Percentiles rank a stretch among this genome's conserved stretches.
These are phyloP conservation scores for Schwanniomyces pseudopolymorphus DNA, from an alignment of 805 yeast genomes.

Conservation along the genomic window DNA sequence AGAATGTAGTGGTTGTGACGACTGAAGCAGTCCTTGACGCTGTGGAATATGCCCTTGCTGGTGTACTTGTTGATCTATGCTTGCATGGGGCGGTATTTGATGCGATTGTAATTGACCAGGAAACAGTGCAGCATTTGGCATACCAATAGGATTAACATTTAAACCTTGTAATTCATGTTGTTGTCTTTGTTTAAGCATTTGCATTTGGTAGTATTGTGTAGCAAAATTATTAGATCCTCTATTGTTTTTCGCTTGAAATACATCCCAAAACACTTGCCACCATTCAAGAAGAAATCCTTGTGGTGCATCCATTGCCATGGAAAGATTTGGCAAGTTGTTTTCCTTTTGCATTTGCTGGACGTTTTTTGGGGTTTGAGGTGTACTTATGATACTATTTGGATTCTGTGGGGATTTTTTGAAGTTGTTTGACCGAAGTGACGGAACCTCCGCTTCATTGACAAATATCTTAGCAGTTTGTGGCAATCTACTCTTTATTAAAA, in stretches of 20 bases:
- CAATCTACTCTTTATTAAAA: constrained; percentile 70
- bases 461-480: constrained; percentile 73
- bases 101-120: constrained; percentile 11
- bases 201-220: constrained; percentile 67
- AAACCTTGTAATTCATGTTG: constrained; percentile 50
- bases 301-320: constrained; percentile 73
- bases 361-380: constrained; percentile 5
- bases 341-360: constrained; percentile 31
- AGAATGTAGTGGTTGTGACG: constrained; percentile 3
- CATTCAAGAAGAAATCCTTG: constrained; percentile 87
- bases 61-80: constrained; percentile 21
- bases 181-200: constrained; percentile 58
- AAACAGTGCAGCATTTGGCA: constrained; percentile 15
- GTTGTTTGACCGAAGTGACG: constrained; percentile 20
- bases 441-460: constrained; percentile 73
- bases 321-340: constrained; percentile 47
- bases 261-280: constrained; percentile 98
- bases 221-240: constrained; percentile 62
- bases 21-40: constrained; percentile 9
- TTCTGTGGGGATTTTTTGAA: constrained; percentile 28
- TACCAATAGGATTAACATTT: constrained; percentile 22
- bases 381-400: constrained; percentile 5
- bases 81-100: constrained; percentile 28
- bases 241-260: constrained; percentile 76
- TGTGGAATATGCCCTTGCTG: constrained; percentile 11